Percentiles rank a stretch among this genome's conserved stretches.
These are phyloP conservation scores for Rhizopus arrhizus DNA, from an alignment of 371 early-diverging fungal species.

Conservation along the genomic window DNA sequence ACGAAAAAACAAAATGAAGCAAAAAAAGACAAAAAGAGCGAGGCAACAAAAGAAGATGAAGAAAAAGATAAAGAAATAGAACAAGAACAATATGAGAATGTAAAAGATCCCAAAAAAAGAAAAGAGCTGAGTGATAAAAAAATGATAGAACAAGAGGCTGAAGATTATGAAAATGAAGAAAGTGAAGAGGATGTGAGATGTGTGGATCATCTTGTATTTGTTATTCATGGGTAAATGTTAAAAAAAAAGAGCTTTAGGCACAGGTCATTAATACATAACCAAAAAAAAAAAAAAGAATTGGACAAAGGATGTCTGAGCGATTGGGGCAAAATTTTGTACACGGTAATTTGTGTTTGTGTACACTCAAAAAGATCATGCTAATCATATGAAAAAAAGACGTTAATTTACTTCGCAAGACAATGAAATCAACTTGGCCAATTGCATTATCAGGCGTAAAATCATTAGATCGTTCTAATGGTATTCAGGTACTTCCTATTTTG, in stretches of 20 bases:
- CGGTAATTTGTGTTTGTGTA: constrained; percentile 40
- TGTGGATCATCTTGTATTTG: constrained; percentile 78
- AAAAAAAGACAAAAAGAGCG: constrained; percentile 1
- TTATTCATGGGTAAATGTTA: constrained; percentile 73
- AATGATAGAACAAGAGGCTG: constrained; percentile 44
- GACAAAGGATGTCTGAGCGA: constrained; percentile 80
- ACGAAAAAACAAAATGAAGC: constrained; percentile 17
- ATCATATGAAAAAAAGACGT: constrained; percentile 53
- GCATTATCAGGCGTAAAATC: constrained; percentile 30
- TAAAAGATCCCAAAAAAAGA: constrained; percentile 4
- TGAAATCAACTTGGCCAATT: constrained; percentile 61
- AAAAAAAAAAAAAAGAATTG: constrained; percentile 56
- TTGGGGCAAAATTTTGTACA: constrained; percentile 77
- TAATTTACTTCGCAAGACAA: constrained; percentile 69
- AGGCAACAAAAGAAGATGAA: neutral
- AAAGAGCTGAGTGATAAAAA: constrained; percentile 23
- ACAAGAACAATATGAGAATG: neutral
- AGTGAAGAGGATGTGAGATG: constrained; percentile 63
- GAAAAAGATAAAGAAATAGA: neutral
- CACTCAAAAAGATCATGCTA: neutral
- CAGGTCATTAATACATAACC: neutral
- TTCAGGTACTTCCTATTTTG: constrained; percentile 82
- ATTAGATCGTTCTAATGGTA: constrained; percentile 54
- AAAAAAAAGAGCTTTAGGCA: neutral
- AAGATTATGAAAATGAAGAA: constrained; percentile 64